Evolutionary conservation across 2,329 filamentous ascomycete species (phyloP), one percentile per base, ranked within the genome.

Genomic region (Aspergillus japonicus): DNA sequence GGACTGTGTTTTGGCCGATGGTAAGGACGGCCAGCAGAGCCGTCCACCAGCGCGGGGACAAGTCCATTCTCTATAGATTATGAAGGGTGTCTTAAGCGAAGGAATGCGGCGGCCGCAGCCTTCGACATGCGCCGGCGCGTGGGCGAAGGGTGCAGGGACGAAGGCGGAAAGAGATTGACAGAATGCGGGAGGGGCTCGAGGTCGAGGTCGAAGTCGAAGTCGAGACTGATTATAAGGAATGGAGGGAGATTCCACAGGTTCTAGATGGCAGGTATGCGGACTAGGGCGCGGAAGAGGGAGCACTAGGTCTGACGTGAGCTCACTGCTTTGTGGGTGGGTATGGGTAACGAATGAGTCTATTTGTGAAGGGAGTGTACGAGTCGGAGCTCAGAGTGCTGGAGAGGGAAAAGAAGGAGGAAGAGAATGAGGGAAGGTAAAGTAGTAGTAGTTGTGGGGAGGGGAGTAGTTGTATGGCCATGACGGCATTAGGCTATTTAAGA

Each of bases 1-100:
- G 44, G 24, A 64, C 58, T 14, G 60, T 52, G 33, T 60, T 63
- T 23, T 54, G 56, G 19, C 51, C 58, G 8, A 58, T 55, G 24
- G 66, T 51, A 16, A 56, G 44, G 16, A 60, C 39, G 48, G 60
- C 35, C 33, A 67, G 47, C 3, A 50, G 42, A 10, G 57, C 21
- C n/a, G 57, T 31, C 42, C 54, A 60, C 51, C 61, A 56, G 59
- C 56, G 59, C 23, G 47, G 35, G 4, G 53, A 57, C 4, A 51
- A 44, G 6, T 56, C 29, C 61, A 61, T 63, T 12, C 14, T 54
- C 21, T 26, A 42, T 24, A 19, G 12, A 21, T 21, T 23, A 16
- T 12, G 23, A 39, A 44, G 21, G 10, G 49, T 24, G 26, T 44
- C 47, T 56, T 39, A 39, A 50, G 29, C 50, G 44, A 59, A 21